Evolutionary conservation across 148 eudicot species (phyloP).

Genomic region (Rhododendron ovatum): DNA sequence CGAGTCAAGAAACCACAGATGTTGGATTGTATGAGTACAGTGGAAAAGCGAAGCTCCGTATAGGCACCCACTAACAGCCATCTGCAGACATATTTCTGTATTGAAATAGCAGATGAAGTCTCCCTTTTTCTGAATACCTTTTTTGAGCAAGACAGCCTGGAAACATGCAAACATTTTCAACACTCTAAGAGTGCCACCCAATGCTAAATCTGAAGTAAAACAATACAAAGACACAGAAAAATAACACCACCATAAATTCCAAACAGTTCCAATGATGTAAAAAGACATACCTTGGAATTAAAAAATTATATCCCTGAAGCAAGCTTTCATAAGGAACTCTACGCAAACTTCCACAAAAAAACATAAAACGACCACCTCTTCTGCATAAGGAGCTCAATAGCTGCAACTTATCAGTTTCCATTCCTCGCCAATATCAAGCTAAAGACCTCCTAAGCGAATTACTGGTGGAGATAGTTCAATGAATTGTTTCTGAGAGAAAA

Average conservation of each 20-base stretch:
- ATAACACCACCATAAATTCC: neutral
- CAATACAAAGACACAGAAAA: neutral
- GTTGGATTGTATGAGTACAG: slow-evolving; percentile 55
- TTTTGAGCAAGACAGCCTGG: slow-evolving; percentile 70
- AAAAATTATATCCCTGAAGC: neutral
- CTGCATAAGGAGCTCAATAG: neutral
- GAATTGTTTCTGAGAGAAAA: neutral
- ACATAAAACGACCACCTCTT: neutral
- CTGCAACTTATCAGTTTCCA: neutral
- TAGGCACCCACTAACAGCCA: slow-evolving; percentile 65
- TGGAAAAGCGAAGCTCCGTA: slow-evolving; percentile 36
- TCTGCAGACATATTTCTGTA: slow-evolving; percentile 66
- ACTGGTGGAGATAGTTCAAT: neutral
- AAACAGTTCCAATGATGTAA: neutral
- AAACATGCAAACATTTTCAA: slow-evolving; percentile 12
- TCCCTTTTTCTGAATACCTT: slow-evolving; percentile 40
- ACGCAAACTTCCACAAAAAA: neutral
- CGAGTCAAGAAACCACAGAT: slow-evolving; percentile 68
- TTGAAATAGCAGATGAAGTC: slow-evolving; percentile 53
- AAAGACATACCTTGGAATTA: neutral
- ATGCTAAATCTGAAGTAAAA: neutral
- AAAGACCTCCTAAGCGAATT: neutral
- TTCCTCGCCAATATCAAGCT: neutral
- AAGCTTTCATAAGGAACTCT: neutral
- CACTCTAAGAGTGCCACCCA: neutral